A percentile compares a stretch with the other conserved stretches of the same genome.
phyloP scores from a whole-genome alignment of 1,139 yeast genomes.

The Debaryomycetaceae sp. region DNA sequence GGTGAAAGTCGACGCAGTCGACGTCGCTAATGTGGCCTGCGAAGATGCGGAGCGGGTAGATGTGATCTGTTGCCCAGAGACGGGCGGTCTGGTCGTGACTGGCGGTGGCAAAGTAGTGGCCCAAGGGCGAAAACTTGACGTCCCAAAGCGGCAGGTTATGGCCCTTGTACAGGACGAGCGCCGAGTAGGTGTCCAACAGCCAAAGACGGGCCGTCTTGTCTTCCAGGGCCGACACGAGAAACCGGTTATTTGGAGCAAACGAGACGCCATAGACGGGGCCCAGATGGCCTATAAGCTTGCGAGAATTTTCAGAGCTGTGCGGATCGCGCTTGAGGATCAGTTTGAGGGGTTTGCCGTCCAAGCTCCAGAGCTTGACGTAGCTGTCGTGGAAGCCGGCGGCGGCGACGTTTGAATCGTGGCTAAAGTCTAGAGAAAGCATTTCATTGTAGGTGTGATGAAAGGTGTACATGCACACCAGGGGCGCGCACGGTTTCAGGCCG shows the following conservation, averaged over 20 bases:
- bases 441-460: conserved; percentile 92
- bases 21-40: conserved; percentile 98
- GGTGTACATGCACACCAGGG: conserved; percentile 96
- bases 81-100: conserved; percentile 97
- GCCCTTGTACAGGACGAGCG: conserved; percentile 89
- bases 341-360: conserved; percentile 77
- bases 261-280: conserved; percentile 89
- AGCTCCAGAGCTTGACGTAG: conserved; percentile 81
- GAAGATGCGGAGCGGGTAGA: conserved; percentile 87
- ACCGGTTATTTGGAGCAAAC: conserved; percentile 84
- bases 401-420: conserved; percentile 74
- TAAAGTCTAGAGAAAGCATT: conserved; percentile 73
- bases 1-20: conserved; percentile 91
- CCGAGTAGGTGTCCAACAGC: conserved; percentile 86
- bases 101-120: conserved; percentile 95
- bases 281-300: conserved; percentile 81
- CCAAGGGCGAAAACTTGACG: conserved; percentile 85
- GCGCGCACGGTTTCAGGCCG: conserved; percentile 72
- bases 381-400: conserved; percentile 96
- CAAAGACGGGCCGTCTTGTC: conserved; percentile 89
- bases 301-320: conserved; percentile 33
- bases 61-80: conserved; percentile 97
- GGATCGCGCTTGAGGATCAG: conserved; percentile 56
- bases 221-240: conserved; percentile 73
- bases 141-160: conserved; percentile 98